A percentile compares a stretch with the other conserved stretches of the same genome.
These are phyloP conservation scores for Geosmithia flava DNA, from an alignment of 2,329 filamentous ascomycete species.

Conservation along the genomic window DNA sequence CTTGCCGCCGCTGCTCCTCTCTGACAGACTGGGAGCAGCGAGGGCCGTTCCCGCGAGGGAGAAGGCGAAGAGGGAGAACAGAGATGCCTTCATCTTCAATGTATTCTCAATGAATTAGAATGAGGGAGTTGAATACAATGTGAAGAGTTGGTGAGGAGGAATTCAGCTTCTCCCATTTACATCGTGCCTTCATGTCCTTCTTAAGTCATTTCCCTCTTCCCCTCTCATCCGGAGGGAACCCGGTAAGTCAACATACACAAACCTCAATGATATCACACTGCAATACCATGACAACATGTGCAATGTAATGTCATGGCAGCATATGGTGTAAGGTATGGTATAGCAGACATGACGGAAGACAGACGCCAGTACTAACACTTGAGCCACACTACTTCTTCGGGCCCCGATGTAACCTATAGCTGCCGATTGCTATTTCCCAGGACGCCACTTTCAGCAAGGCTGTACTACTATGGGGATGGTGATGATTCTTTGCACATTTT, in stretches of 20 bases:
- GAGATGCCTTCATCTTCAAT: constrained; percentile 5
- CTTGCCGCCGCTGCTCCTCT: constrained; percentile 10
- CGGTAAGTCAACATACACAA: not conserved
- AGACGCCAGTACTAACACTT: too few species aligned
- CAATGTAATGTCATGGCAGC: not conserved
- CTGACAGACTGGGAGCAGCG: constrained; percentile 8
- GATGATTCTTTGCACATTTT: too few species aligned
- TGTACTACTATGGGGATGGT: too few species aligned
- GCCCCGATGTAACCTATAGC: not conserved
- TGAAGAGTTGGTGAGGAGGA: too few species aligned
- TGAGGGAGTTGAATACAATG: too few species aligned
- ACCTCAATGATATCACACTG: not conserved
- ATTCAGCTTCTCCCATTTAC: too few species aligned
- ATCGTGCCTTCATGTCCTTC: too few species aligned
- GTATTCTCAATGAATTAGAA: too few species aligned
- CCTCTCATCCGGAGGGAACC: too few species aligned
- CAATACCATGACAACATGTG: not conserved
- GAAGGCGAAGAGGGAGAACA: constrained; percentile 3
- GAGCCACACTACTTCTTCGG: not conserved
- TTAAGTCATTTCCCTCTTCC: too few species aligned
- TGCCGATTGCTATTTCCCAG: not conserved
- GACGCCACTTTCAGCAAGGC: not conserved
- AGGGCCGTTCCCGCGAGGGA: constrained; percentile 4
- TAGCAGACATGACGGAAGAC: too few species aligned
- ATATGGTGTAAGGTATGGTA: not conserved